Percentiles rank a stretch among this genome's conserved stretches.
These are phyloP conservation scores for Artomyces pyxidatus DNA, from an alignment of 768 basidiomycete species.

Conservation along the genomic window DNA sequence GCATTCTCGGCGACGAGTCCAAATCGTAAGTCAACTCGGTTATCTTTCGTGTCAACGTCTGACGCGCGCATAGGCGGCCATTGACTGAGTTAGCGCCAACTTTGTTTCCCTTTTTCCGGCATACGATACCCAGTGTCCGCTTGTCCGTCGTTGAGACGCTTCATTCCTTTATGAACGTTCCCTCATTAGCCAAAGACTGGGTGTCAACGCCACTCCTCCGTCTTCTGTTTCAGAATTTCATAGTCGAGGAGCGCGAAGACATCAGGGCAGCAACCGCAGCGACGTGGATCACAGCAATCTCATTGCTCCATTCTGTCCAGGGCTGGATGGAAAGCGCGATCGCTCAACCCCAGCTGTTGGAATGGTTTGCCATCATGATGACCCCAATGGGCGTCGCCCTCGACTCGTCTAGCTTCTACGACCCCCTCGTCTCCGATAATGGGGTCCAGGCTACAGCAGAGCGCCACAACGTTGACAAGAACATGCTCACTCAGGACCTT, in stretches of 20 bases:
- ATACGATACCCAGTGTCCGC: slow-evolving; percentile 90
- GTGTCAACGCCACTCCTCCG: slow-evolving; percentile 67
- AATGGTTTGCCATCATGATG: slow-evolving; percentile 87
- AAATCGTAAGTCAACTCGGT: slow-evolving; percentile 54
- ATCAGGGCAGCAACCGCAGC: slow-evolving; percentile 65
- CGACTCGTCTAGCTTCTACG: slow-evolving; percentile 62
- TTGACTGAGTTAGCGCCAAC: slow-evolving; percentile 78
- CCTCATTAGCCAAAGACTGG: slow-evolving; percentile 74
- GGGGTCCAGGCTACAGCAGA: slow-evolving; percentile 41
- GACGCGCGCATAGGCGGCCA: slow-evolving; percentile 48
- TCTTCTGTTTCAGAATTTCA: slow-evolving; percentile 87
- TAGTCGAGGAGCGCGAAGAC: slow-evolving; percentile 85
- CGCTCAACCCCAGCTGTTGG: slow-evolving; percentile 52
- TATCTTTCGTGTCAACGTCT: neutral
- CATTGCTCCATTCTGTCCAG: slow-evolving; percentile 38
- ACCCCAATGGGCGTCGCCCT: slow-evolving; percentile 80
- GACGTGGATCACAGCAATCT: slow-evolving; percentile 69
- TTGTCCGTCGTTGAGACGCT: slow-evolving; percentile 88
- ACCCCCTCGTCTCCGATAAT: slow-evolving; percentile 42
- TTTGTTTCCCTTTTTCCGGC: slow-evolving; percentile 93
- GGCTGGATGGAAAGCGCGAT: slow-evolving; percentile 46
- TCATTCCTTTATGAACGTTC: slow-evolving; percentile 74
- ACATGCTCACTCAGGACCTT: slow-evolving; percentile 86
- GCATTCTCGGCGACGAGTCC: slow-evolving; percentile 59
- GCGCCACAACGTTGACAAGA: slow-evolving; percentile 93